Evolutionary conservation across 257 asterid species (phyloP), one percentile per base, ranked within the genome.

Genomic region (Gentiana straminea): DNA sequence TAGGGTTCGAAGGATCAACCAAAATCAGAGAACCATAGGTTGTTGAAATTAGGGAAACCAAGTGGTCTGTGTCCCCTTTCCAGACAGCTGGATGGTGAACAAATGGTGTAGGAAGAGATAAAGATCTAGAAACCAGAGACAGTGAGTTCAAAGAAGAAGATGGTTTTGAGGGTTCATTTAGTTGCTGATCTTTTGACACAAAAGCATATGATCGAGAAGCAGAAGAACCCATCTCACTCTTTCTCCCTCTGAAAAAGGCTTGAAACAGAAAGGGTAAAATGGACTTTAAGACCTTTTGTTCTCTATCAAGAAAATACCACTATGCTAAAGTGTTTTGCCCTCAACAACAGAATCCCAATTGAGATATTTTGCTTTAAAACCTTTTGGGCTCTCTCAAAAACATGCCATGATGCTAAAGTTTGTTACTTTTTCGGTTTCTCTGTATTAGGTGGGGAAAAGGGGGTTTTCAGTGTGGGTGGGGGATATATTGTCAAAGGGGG

Each of bases 21-120:
- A 86, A 73, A 33, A 77, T 63, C 44, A 89, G 94, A 7, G 90
- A 89, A 5, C 97, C 95, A 50, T 89, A 89, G 9, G 97, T 83
- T 60, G 93, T 70, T 73, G 93, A 89, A 2, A 83, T 89, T 61
- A 89, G 92, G 36, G 86, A 73, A 13, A 89, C 95, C 61, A 81
- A 84, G 71, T 89, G 95, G 49, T 77, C 79, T 13, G 95, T 79
- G 51, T 77, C 77, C 66, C 79, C 83, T 67, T 74, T 74, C 36
- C 78, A 55, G 11, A 75, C 38, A 2, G 90, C 77, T 7, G 86
- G 90, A 73, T 82, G 90, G 62, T 82, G 81, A 13, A 82, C 69
- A 44, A 82, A 54, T 2, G 85, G 85, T 41, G 77, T 81, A 7
- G 85, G 83, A 1, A 78, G 75, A 46, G 81, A 82, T 13, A 73